Conservation (phyloP, 2,329 filamentous ascomycete genomes). For the Alternaria novae-zelandiae region DNA sequence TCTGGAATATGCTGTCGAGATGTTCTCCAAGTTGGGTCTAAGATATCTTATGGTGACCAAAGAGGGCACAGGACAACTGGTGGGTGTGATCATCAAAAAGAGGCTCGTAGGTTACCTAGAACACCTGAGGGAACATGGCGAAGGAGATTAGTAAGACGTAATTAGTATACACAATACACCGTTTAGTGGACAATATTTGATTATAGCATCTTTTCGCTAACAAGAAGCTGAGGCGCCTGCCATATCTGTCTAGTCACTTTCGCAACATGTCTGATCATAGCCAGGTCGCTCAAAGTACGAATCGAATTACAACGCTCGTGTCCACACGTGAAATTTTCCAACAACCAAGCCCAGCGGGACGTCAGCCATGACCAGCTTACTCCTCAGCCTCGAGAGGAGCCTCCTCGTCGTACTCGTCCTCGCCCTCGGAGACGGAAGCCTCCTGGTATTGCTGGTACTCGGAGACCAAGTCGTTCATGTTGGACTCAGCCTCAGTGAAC, state of each 20-base stretch:
- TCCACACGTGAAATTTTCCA: constrained; percentile 19
- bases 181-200: constrained; percentile 19
- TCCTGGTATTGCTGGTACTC: constrained; percentile 99
- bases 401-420: constrained; percentile 95
- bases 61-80: constrained; percentile 57
- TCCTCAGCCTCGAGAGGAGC: constrained; percentile 74
- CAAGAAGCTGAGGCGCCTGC: constrained; percentile 39
- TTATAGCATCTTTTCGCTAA: constrained; percentile 46
- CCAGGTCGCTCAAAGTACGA: constrained; percentile 35
- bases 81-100: constrained; percentile 66
- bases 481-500: constrained; percentile 99
- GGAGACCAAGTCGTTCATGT: constrained; percentile 99
- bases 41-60: constrained; percentile 63
- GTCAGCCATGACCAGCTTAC: constrained; percentile 37
- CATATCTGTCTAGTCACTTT: background rate
- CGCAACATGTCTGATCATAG: constrained; percentile 8
- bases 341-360: constrained; percentile 26
- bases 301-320: constrained; percentile 26
- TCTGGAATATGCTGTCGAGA: constrained; percentile 65
- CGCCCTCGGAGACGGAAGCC: constrained; percentile 93
- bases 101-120: constrained; percentile 61
- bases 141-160: background rate
- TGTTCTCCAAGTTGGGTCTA: constrained; percentile 65
- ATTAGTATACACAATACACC: background rate
- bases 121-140: constrained; percentile 13